Percentiles rank a stretch among this genome's conserved stretches.
These are phyloP conservation scores for Graphilbum sp. DNA, from an alignment of 2,329 filamentous ascomycete genomes.

Conservation along the genomic window DNA sequence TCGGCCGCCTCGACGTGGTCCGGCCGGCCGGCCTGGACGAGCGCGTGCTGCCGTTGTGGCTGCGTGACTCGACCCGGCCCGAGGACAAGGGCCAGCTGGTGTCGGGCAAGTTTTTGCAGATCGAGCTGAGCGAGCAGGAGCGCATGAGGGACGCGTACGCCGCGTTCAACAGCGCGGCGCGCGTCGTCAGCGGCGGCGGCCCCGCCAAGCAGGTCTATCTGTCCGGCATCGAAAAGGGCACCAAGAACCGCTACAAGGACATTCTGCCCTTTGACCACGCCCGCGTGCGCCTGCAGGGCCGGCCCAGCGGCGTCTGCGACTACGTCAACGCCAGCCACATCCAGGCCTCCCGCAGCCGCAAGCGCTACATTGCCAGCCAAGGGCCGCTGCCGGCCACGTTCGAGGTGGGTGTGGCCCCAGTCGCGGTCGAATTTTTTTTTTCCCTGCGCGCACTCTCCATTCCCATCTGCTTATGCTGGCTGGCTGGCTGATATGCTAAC, in stretches of 20 bases:
- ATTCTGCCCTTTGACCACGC: constrained; percentile 94
- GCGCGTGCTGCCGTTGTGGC: constrained; percentile 55
- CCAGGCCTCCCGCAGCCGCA: constrained; percentile 64
- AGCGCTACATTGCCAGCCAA: constrained; percentile 90
- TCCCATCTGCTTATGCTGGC: no score
- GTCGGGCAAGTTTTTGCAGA: constrained; percentile 65
- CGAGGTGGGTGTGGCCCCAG: constrained; percentile 40
- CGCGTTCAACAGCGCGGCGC: constrained; percentile 23
- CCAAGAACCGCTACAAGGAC: constrained; percentile 94
- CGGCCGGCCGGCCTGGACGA: constrained; percentile 28
- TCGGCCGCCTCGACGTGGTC: constrained; percentile 58
- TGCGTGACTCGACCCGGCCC: constrained; percentile 49
- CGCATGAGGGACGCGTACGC: constrained; percentile 75
- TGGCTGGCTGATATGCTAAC: neutral
- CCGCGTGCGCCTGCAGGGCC: constrained; percentile 60
- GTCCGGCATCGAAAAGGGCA: constrained; percentile 84
- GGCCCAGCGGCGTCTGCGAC: constrained; percentile 56
- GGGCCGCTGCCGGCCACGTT: constrained; percentile 87
- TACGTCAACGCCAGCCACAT: constrained; percentile 93
- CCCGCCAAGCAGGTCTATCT: constrained; percentile 42
- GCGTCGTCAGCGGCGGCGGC: constrained; percentile 15
- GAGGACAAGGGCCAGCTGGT: constrained; percentile 64
- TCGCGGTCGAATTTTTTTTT: neutral
- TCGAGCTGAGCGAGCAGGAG: constrained; percentile 73
- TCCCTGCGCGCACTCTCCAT: no score